phyloP scores from a whole-genome alignment of 108 stramenopile genomes.

The Aurantiochytrium sp. region DNA sequence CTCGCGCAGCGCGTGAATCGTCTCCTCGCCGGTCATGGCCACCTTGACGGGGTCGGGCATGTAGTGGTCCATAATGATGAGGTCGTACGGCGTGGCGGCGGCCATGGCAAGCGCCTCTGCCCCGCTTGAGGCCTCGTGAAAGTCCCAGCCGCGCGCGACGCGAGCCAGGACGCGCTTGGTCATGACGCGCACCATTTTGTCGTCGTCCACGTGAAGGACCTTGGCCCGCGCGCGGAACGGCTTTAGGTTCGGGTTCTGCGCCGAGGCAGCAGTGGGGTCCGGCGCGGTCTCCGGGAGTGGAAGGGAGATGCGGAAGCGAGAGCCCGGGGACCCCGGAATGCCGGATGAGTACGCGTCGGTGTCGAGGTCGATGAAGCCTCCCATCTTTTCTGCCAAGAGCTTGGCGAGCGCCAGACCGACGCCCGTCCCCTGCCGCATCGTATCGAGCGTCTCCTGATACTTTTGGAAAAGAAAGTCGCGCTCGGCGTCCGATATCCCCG shows the following conservation, averaged over 20 bases:
- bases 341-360: neutral
- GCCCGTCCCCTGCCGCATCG: neutral
- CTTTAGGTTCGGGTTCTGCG: neutral
- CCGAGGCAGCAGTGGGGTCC: neutral
- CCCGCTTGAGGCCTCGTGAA: neutral
- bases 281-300: neutral
- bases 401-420: neutral
- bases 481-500: neutral
- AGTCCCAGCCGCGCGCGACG: neutral
- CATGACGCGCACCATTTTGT: neutral
- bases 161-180: neutral
- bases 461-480: neutral
- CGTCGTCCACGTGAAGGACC: neutral
- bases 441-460: neutral
- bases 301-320: neutral
- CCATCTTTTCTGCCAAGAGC: neutral
- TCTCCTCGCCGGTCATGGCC: neutral
- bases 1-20: neutral
- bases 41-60: neutral
- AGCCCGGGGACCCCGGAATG: neutral
- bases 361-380: neutral
- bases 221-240: neutral
- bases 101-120: neutral
- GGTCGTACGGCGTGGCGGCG: neutral
- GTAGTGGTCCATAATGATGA: slow-evolving; percentile 14